Percentiles rank a stretch among this genome's conserved stretches.
Conservation (phyloP, 768 basidiomycete genomes). For the Boletus fagicola region DNA sequence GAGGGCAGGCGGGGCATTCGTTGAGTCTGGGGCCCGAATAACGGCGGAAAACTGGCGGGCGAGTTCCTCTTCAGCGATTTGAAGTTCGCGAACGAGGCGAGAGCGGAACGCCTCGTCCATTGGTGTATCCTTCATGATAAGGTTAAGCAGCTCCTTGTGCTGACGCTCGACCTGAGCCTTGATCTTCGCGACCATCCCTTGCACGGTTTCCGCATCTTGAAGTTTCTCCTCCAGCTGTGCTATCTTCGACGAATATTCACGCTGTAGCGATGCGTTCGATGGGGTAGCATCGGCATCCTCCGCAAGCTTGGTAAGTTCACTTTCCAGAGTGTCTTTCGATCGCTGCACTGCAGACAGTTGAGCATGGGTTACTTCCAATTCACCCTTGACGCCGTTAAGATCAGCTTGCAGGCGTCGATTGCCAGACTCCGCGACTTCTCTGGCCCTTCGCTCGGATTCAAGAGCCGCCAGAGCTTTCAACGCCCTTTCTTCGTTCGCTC, state of each 20-base stretch:
- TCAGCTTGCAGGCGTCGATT: slow-evolving; percentile 60
- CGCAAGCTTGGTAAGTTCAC: slow-evolving; percentile 63
- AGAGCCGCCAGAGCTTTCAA: slow-evolving; percentile 54
- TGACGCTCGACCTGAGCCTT: slow-evolving; percentile 63
- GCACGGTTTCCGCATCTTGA: slow-evolving; percentile 52
- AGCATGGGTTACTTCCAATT: slow-evolving; percentile 54
- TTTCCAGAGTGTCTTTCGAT: slow-evolving; percentile 65
- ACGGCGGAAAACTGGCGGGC: slow-evolving; percentile 24
- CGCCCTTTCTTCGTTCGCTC: slow-evolving; percentile 60
- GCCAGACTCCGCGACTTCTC: slow-evolving; percentile 64
- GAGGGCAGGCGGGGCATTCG: slow-evolving; percentile 53
- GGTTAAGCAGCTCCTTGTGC: slow-evolving; percentile 68
- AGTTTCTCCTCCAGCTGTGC: slow-evolving; percentile 60
- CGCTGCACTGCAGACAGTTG: slow-evolving; percentile 52
- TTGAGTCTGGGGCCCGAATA: slow-evolving; percentile 34
- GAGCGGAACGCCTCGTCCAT: slow-evolving; percentile 62
- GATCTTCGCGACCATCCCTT: slow-evolving; percentile 51
- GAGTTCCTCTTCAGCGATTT: slow-evolving; percentile 50
- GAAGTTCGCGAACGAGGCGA: slow-evolving; percentile 60
- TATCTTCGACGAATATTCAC: slow-evolving; percentile 63
- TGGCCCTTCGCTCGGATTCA: slow-evolving; percentile 64
- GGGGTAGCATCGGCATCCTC: slow-evolving; percentile 54
- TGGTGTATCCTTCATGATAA: slow-evolving; percentile 56
- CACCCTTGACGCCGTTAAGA: slow-evolving; percentile 52
- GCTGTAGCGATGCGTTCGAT: slow-evolving; percentile 58